Evolutionary conservation across 331 rosid species (phyloP).

Genomic region (Arachis monticola): DNA sequence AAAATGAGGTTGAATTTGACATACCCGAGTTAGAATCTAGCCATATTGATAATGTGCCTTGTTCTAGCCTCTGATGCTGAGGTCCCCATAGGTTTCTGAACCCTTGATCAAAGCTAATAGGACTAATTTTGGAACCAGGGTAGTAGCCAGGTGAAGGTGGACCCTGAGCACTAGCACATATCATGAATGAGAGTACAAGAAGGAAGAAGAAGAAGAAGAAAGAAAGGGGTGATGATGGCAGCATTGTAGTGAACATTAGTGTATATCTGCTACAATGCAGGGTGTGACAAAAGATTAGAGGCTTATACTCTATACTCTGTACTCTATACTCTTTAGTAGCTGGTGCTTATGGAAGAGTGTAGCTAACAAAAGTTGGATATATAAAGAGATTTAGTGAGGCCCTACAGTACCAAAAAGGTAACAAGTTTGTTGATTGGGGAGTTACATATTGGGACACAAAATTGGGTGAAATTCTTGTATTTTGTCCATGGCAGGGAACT

Average conservation of each 20-base stretch:
- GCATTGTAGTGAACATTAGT: conserved; percentile 46
- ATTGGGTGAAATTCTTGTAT: conserved; percentile 17
- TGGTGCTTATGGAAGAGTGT: conserved; percentile 36
- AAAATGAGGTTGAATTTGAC: neutral
- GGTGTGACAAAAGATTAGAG: conserved; percentile 39
- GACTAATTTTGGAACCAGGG: conserved; percentile 61
- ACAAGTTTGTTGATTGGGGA: conserved; percentile 60
- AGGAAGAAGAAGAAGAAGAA: conserved; percentile 44
- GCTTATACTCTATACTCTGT: no score
- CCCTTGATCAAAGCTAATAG: conserved; percentile 59
- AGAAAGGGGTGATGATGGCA: conserved; percentile 45
- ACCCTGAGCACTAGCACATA: conserved; percentile 61
- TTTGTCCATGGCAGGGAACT: conserved; percentile 23
- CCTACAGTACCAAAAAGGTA: conserved; percentile 51
- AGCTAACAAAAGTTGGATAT: conserved; percentile 49
- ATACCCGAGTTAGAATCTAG: conserved; percentile 80
- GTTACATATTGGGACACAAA: conserved; percentile 52
- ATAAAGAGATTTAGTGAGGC: conserved; percentile 48
- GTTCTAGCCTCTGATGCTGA: conserved; percentile 76
- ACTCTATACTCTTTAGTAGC: neutral
- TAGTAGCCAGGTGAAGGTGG: conserved; percentile 91
- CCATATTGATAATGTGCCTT: conserved; percentile 66
- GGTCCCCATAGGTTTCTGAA: conserved; percentile 85
- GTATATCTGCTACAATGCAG: conserved; percentile 52
- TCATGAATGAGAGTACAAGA: conserved; percentile 40